These are phyloP conservation scores for Aethionema arabicum DNA, from an alignment of 345 rosid species.

Conservation along the genomic window DNA sequence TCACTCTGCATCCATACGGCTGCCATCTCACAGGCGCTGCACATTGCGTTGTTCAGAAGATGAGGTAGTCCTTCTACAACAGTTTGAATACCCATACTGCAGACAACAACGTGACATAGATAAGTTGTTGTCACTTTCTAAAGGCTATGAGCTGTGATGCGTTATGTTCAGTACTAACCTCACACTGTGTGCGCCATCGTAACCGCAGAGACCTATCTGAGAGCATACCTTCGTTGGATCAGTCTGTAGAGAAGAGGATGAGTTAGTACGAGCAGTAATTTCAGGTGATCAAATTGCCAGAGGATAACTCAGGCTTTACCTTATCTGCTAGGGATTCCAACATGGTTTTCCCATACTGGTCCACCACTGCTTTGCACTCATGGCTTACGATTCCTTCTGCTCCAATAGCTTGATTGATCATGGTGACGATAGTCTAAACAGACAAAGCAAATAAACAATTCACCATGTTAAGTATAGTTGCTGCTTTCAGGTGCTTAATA, in stretches of 20 bases:
- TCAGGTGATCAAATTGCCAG: not conserved
- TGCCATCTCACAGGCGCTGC: constrained; percentile 85
- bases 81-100: constrained; percentile 69
- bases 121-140: not conserved
- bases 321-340: constrained; percentile 57
- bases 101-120: constrained; percentile 14
- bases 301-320: constrained; percentile 36
- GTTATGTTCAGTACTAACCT: constrained; percentile 46
- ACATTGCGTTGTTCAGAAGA: constrained; percentile 50
- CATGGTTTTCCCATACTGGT: constrained; percentile 69
- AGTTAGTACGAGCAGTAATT: no score
- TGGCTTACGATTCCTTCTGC: constrained; percentile 73
- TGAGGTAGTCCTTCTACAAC: constrained; percentile 50
- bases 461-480: not conserved
- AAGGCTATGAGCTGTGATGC: not conserved
- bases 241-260: constrained; percentile 37
- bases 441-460: not conserved
- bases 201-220: constrained; percentile 71
- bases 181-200: constrained; percentile 65
- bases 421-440: constrained; percentile 60
- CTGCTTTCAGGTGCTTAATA: constrained; percentile 1
- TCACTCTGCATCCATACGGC: constrained; percentile 88
- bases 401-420: constrained; percentile 86
- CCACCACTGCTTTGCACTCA: constrained; percentile 68
- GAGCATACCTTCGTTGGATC: constrained; percentile 78